Base-by-base conservation (phyloP, 768 basidiomycete species). In the Boletus edulis region DNA sequence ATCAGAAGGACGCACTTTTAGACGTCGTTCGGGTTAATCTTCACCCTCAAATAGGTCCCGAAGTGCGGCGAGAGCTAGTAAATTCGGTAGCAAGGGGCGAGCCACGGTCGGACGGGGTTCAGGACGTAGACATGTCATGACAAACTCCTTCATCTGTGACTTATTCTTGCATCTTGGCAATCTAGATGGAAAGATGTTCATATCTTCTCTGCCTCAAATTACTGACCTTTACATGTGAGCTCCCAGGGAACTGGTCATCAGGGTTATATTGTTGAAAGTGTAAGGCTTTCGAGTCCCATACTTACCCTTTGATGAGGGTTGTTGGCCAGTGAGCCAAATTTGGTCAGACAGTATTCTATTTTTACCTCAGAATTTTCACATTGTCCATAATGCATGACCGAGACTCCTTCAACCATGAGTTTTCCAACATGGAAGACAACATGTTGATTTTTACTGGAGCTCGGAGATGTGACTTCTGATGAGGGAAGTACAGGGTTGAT, bases 1-100 rank as follows among this genome's bases (percentile, higher is more conserved):
- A 99, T 67, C 97, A 99, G 65, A 98, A 98, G 70, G 94, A 98
- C 67, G 94, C 96, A 1, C 75, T 99, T n/a, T 74, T 98, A 51
- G 96, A 98, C 62, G 94, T 98, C 41, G 80, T 95, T 46, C 84
- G 94, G 24, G 87, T 82, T 6, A 87, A 91, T 38, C 84, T 87
- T 9, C 97, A 99, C 67, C 78, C 86, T 8, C 87, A 93, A 68
- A 97, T 98, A 64, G 81, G 91, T 44, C 77, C 86, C 0, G 97
- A 99, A 73, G 86, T 98, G 52, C 81, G 97, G 65, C 75, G 97
- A 59, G 97, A 98, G 68, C 74, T 99, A 29, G 80, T 94, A 47
- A 91, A 85, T 65, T 91, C 89, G 4, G 91, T 94, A 11, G 87
- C 82, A 44, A 79, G 96, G 62, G 96, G 92, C 0, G 94, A 91